phyloP scores from a whole-genome alignment of 2,329 filamentous ascomycete genomes.

The Colletotrichum eremochloae region DNA sequence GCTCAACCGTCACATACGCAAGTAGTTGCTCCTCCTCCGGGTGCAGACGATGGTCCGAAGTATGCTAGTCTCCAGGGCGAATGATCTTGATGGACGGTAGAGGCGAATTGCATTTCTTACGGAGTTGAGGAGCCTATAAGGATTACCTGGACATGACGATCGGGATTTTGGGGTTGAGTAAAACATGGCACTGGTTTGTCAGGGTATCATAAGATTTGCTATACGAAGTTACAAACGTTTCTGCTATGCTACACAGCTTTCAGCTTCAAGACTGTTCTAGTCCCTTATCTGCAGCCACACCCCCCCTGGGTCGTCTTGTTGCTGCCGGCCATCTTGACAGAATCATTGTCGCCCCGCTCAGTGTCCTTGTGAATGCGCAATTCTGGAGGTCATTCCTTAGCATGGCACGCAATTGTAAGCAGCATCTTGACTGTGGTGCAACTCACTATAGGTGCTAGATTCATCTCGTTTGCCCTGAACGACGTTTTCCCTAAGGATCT shows the following conservation, averaged over 20 bases:
- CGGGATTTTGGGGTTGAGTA: conserved; percentile 3
- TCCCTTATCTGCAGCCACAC: conserved; percentile 52
- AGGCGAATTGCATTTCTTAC: conserved; percentile 6
- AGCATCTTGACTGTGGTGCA: neutral
- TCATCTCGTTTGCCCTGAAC: conserved; percentile 80
- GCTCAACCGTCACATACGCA: conserved; percentile 47
- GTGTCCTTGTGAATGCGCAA: conserved; percentile 91
- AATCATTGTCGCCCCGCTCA: conserved; percentile 93
- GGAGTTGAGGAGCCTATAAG: conserved; percentile 31
- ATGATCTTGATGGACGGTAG: conserved; percentile 55
- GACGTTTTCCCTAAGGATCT: conserved; percentile 84
- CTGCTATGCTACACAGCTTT: neutral
- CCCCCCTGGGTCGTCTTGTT: conserved; percentile 47
- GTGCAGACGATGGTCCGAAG: conserved; percentile 77
- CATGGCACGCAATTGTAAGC: neutral
- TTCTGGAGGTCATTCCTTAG: conserved; percentile 62
- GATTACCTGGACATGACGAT: neutral
- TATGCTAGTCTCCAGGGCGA: conserved; percentile 91
- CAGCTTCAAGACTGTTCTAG: conserved; percentile 41
- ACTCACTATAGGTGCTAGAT: conserved; percentile 72
- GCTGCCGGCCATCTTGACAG: conserved; percentile 75
- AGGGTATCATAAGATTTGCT: conserved; percentile 41
- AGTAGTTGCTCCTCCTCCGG: conserved; percentile 81
- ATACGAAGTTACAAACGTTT: conserved; percentile 29
- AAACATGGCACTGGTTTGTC: conserved; percentile 11